Evolutionary conservation across 176 grass and related monocot species (phyloP).

Genomic region (Zea luxurians): DNA sequence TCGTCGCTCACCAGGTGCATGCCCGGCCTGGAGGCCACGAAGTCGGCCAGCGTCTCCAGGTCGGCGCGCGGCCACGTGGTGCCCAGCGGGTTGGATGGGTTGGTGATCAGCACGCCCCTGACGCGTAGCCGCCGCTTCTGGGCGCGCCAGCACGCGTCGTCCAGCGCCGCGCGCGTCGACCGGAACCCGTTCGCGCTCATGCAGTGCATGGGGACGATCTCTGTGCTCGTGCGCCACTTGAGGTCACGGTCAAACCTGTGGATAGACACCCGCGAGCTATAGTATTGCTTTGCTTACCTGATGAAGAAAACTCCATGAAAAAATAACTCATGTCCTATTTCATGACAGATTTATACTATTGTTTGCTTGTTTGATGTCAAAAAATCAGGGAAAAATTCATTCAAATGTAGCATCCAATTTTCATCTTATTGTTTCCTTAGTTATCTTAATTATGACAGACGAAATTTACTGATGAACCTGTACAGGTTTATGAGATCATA

Average conservation of each 20-base stretch:
- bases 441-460: neutral
- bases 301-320: neutral
- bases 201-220: slow-evolving; percentile 89
- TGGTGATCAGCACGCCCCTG: slow-evolving; percentile 86
- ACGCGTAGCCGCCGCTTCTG: slow-evolving; percentile 60
- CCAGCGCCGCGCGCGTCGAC: slow-evolving; percentile 62
- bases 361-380: neutral
- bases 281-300: neutral
- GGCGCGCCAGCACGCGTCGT: slow-evolving; percentile 65
- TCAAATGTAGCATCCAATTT: too few species aligned
- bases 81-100: slow-evolving; percentile 95
- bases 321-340: neutral
- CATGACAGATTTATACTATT: neutral
- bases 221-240: slow-evolving; percentile 89
- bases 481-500: neutral
- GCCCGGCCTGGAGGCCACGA: slow-evolving; percentile 61
- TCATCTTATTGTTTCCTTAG: neutral
- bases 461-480: neutral
- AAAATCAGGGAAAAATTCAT: neutral
- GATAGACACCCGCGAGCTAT: too few species aligned
- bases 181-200: slow-evolving; percentile 61
- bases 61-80: slow-evolving; percentile 51
- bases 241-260: slow-evolving; percentile 94
- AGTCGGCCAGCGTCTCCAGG: slow-evolving; percentile 59
- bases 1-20: slow-evolving; percentile 93